phyloP scores from a whole-genome alignment of 345 rosid species.

The Tarenaya hassleriana region DNA sequence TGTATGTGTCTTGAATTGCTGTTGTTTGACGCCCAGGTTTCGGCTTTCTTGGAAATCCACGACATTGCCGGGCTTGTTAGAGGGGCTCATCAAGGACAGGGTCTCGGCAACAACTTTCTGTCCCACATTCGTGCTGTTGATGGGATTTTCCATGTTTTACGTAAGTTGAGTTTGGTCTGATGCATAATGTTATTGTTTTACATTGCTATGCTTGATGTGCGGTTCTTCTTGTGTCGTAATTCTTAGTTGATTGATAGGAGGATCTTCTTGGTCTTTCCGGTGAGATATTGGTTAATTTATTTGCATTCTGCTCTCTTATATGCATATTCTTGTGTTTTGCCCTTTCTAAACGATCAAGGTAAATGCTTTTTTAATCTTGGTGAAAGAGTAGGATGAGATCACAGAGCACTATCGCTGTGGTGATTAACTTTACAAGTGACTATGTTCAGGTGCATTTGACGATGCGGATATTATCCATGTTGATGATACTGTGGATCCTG shows the following conservation, averaged over 20 bases:
- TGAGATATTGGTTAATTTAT: constrained; percentile 4
- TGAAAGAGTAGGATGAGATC: background rate
- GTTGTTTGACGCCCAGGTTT: constrained; percentile 43
- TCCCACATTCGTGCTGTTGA: constrained; percentile 99
- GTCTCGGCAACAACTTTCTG: constrained; percentile 90
- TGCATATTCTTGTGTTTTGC: constrained; percentile 2
- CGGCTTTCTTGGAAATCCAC: constrained; percentile 93
- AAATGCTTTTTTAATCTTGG: background rate
- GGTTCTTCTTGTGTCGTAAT: too few species aligned
- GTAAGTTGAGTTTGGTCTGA: constrained; percentile 37
- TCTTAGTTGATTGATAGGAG: background rate
- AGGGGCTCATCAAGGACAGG: constrained; percentile 98
- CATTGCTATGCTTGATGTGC: constrained; percentile 6
- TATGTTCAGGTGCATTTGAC: constrained; percentile 78
- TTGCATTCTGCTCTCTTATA: background rate
- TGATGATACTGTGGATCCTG: constrained; percentile 90
- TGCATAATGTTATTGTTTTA: background rate
- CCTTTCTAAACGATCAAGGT: background rate
- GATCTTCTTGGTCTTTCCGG: background rate
- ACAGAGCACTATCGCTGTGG: background rate
- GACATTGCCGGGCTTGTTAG: constrained; percentile 94
- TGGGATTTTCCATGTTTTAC: constrained; percentile 95
- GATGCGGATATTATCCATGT: constrained; percentile 95
- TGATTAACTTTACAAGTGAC: constrained; percentile 12
- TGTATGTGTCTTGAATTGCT: background rate